Evolutionary conservation across 192 early-diverging fungal species (phyloP), one percentile per base, ranked within the genome.

Genomic region (Helicostylum pulchrum): DNA sequence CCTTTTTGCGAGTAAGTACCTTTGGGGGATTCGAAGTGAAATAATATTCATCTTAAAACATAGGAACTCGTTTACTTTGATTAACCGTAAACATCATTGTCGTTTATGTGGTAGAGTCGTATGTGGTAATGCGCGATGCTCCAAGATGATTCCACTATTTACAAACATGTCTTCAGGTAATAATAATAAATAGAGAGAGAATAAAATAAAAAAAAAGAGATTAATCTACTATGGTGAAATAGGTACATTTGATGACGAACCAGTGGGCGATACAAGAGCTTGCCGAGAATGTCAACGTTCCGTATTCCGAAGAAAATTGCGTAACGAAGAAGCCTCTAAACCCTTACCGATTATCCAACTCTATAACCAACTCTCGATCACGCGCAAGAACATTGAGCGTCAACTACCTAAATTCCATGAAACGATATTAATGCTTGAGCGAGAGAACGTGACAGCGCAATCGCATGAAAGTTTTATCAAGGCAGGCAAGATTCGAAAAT

Each of bases 401-500:
- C 72, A 74, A 10, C 44, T 87, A n/a, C 85, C 85, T 23, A 70
- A 65, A 39, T 87, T 87, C 26, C 81, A 87, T 53, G 76, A 83
- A 32, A 80, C 81, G 78, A 70, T 87, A 1, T 34, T 77, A 11
- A 72, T 78, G 46, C 57, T 87, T 43, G 80, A 80, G 30, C 71
- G 78, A 60, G 72, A 84, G 20, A 68, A 52, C 0, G 69, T 75
- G 10, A 62, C 76, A 30, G 61, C 71, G 11, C 83, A 84, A 43
- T 55, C 71, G 2, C 80, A 87, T 46, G 78, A 78, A 7, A 84
- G 83, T 50, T 78, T 85, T 36, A 71, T 85, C 51, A 61, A 79
- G 7, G 88, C 90, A 2, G 83, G 85, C 2, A 68, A 77, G 50
- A 77, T 85, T 4, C 79, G 90, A 31, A 84, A 83, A 65, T 82